phyloP scores from a whole-genome alignment of 495 filamentous ascomycete genomes.

The Penicillium canariense region DNA sequence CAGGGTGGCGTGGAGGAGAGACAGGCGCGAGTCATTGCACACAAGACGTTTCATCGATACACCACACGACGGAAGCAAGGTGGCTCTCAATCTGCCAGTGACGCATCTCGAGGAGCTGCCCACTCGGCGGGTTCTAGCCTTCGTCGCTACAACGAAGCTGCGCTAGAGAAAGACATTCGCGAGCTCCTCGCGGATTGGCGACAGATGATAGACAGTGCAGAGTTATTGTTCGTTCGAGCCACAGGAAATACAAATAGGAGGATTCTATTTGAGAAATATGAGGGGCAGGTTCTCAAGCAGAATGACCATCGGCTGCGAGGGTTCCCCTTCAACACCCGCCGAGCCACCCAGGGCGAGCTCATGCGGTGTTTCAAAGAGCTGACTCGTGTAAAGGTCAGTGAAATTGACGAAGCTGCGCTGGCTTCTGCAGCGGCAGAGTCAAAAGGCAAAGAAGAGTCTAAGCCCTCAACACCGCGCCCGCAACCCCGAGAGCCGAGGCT shows the following conservation, averaged over 20 bases:
- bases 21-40: constrained; percentile 81
- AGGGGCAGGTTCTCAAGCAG: constrained; percentile 74
- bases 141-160: constrained; percentile 90
- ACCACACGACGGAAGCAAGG: constrained; percentile 95
- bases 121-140: constrained; percentile 90
- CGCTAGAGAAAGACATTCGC: constrained; percentile 78
- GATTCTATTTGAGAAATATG: constrained; percentile 87
- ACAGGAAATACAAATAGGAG: constrained; percentile 80
- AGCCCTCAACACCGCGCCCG: constrained; percentile 41
- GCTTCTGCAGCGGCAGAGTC: constrained; percentile 44
- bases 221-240: constrained; percentile 84
- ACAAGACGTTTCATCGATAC: constrained; percentile 97
- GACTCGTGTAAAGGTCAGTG: constrained; percentile 79
- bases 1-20: constrained; percentile 68
- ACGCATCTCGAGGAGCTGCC: constrained; percentile 83
- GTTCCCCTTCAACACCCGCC: constrained; percentile 92
- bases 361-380: constrained; percentile 92
- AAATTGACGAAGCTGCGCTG: constrained; percentile 61
- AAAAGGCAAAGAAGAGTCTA: constrained; percentile 27
- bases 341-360: constrained; percentile 90
- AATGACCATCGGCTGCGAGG: constrained; percentile 83
- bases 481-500: constrained; percentile 55
- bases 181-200: constrained; percentile 78
- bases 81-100: constrained; percentile 89
- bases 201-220: constrained; percentile 72